Evolutionary conservation across 306 rosid genomes (phyloP).

Genomic region (Canavalia gladiata): DNA sequence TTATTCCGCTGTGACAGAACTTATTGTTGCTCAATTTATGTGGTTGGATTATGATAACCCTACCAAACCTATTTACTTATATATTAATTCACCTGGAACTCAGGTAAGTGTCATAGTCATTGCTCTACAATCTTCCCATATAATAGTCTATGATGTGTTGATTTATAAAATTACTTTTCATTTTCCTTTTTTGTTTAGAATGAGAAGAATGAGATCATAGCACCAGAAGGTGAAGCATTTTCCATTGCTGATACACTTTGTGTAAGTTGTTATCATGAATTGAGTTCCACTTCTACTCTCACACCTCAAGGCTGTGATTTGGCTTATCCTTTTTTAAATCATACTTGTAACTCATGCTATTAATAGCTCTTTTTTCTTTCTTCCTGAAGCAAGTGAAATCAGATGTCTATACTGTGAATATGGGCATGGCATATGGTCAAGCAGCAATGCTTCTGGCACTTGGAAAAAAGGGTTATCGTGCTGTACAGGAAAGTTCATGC

Average conservation of each 20-base stretch:
- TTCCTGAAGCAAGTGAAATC: conserved; percentile 78
- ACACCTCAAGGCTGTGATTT: conserved; percentile 22
- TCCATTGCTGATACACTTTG: conserved; percentile 87
- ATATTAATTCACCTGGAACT: conserved; percentile 92
- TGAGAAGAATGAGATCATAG: conserved; percentile 84
- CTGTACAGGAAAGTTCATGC: conserved; percentile 78
- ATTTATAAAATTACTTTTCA: conserved; percentile 45
- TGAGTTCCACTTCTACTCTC: not conserved
- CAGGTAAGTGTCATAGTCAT: conserved; percentile 65
- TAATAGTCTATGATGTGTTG: conserved; percentile 1
- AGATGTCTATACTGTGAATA: conserved; percentile 84
- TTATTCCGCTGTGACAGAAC: conserved; percentile 96
- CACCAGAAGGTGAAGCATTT: conserved; percentile 92
- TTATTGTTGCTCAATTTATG: conserved; percentile 88
- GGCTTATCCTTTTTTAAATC: conserved; percentile 34
- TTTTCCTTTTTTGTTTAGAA: conserved; percentile 62
- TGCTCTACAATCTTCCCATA: conserved; percentile 13
- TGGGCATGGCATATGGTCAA: conserved; percentile 95
- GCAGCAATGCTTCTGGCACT: conserved; percentile 91
- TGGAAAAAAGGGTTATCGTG: conserved; percentile 90
- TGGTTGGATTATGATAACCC: conserved; percentile 93
- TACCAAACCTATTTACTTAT: conserved; percentile 81
- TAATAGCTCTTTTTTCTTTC: conserved; percentile 21
- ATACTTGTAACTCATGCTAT: conserved; percentile 18
- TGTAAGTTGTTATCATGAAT: conserved; percentile 66